phyloP scores from a whole-genome alignment of 2,329 filamentous ascomycete species.

The Aspergillus ochraceus region DNA sequence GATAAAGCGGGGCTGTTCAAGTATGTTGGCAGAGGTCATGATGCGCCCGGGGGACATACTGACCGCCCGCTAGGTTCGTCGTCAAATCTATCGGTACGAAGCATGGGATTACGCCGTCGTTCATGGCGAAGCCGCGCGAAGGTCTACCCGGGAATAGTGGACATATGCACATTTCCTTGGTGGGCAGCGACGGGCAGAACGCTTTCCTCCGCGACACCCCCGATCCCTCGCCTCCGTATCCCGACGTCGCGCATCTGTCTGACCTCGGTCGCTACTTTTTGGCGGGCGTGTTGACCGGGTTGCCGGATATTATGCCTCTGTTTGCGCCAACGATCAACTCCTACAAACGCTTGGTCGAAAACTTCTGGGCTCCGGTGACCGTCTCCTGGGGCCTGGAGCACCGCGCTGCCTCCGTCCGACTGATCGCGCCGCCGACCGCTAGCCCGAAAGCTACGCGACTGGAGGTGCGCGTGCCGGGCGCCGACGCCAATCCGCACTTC shows the following conservation, averaged over 20 bases:
- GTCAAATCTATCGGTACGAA: slow-evolving; percentile 86
- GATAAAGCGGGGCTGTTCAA: slow-evolving; percentile 93
- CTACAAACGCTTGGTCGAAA: slow-evolving; percentile 97
- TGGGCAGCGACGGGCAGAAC: slow-evolving; percentile 78
- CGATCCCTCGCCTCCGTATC: slow-evolving; percentile 70
- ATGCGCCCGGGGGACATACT: slow-evolving; percentile 3
- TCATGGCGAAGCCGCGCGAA: slow-evolving; percentile 96
- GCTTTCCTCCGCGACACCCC: slow-evolving; percentile 72
- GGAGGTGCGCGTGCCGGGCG: slow-evolving; percentile 90
- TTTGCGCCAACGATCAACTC: slow-evolving; percentile 94
- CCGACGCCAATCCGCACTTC: slow-evolving; percentile 85
- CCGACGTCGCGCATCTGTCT: slow-evolving; percentile 76
- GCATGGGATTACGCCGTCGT: slow-evolving; percentile 91
- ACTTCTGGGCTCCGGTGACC: slow-evolving; percentile 98
- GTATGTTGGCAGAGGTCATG: slow-evolving; percentile 39
- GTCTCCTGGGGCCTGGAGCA: slow-evolving; percentile 97
- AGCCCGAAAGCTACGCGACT: slow-evolving; percentile 86
- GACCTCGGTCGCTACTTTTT: slow-evolving; percentile 91
- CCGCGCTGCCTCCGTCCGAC: slow-evolving; percentile 82
- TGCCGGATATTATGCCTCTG: slow-evolving; percentile 94
- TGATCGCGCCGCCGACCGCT: slow-evolving; percentile 85
- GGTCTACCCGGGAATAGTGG: slow-evolving; percentile 92
- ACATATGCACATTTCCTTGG: slow-evolving; percentile 90
- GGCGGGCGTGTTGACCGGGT: slow-evolving; percentile 80
- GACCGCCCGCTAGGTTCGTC: slow-evolving; percentile 58